Evolutionary conservation across 1,139 yeast species (phyloP).

Genomic region (Debaryomyces psychrophilus): DNA sequence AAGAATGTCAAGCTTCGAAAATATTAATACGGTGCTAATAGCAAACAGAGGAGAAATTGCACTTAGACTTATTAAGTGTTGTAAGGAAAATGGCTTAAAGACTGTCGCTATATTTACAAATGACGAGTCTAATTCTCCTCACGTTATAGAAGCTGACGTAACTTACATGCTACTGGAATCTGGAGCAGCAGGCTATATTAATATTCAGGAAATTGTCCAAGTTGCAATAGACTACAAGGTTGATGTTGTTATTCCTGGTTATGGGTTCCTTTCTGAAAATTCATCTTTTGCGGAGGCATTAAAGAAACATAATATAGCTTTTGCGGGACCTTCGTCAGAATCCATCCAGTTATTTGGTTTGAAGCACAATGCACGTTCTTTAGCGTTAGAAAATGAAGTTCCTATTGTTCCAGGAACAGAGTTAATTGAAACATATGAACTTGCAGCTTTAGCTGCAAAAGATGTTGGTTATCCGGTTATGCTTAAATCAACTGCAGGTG

Average conservation of each 20-base stretch:
- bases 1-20: too few relatives aligned
- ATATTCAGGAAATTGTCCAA: slow-evolving; percentile 41
- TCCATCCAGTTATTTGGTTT: slow-evolving; percentile 37
- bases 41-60: slow-evolving; percentile 55
- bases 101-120: slow-evolving; percentile 45
- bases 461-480: slow-evolving; percentile 50
- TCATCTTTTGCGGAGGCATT: slow-evolving; percentile 44
- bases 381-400: slow-evolving; percentile 35
- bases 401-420: slow-evolving; percentile 55
- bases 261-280: slow-evolving; percentile 46
- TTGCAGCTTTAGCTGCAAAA: slow-evolving; percentile 34
- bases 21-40: slow-evolving; percentile 34
- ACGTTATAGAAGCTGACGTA: slow-evolving; percentile 38
- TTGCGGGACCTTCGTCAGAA: slow-evolving; percentile 51
- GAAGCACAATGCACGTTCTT: slow-evolving; percentile 35
- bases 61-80: slow-evolving; percentile 43
- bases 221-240: slow-evolving; percentile 36
- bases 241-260: slow-evolving; percentile 51
- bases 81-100: slow-evolving; percentile 37
- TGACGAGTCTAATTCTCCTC: slow-evolving; percentile 46
- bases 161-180: slow-evolving; percentile 38
- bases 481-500: slow-evolving; percentile 55
- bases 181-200: slow-evolving; percentile 46
- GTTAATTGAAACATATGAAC: slow-evolving; percentile 35
- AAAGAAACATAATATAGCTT: slow-evolving; percentile 36